Base-by-base conservation (phyloP, 2,329 filamentous ascomycete species). In the Hypoxylon sp. region DNA sequence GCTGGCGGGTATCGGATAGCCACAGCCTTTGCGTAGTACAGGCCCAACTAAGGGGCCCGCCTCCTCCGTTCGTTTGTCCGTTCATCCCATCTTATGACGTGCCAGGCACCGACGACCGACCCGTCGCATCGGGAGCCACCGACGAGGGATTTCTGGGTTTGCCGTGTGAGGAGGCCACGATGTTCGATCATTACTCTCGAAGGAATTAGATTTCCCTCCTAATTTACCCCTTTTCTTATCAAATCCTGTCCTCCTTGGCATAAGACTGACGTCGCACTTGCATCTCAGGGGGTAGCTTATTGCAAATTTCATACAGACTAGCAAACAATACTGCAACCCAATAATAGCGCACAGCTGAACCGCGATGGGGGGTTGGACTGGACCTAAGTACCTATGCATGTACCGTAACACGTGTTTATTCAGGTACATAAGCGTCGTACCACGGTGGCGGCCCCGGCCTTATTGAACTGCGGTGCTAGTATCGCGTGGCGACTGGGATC, bases 261-360 rank as follows among this genome's bases (percentile, higher is more conserved):
- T 60, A 50, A 63, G 53, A 50, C 31, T 49, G 40, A 63, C 44
- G 65, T 63, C 44, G 65, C 54, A 68, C 58, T 53, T 44, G 27
- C 57, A 48, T 48, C 51, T 44, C 48, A 46, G 48, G 30, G 50
- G 17, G 48, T 49, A 44, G 22, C 35, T 56, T 30, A 40, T 58
- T 49, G 48, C 30, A 27, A 35, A 25, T 40, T 37, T 27, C 50
- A 22, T 46, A 51, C 14, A 42, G 25, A 13, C 25, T 44, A 59
- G 30, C 42, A 70, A 14, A 27, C 33, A 57, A 66, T 60, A 35
- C 40, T 53, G 53, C 44, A 54, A 51, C 65, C 68, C 65, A 63
- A 68, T 60, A 61, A 67, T 70, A 65, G 61, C 31, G 35, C 40
- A 44, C 14, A 53, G 68, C 61, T 68, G 58, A 65, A 33, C 42